Percentiles rank a stretch among this genome's conserved stretches.
Conservation (phyloP, 257 asterid species). For the Lavandula angustifolia region DNA sequence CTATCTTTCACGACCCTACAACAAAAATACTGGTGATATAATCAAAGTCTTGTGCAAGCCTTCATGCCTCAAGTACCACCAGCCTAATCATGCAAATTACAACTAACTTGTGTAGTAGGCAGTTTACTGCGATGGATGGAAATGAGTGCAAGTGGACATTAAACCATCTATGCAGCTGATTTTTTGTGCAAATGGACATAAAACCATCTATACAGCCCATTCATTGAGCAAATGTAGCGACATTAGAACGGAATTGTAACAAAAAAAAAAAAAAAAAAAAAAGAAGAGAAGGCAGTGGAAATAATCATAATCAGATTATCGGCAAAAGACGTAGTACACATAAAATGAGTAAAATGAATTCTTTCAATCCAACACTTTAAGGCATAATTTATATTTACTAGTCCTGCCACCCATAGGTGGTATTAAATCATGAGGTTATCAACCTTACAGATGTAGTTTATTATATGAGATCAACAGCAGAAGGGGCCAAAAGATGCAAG, state of each 20-base stretch:
- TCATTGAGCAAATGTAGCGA: too few species aligned
- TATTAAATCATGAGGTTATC: background rate
- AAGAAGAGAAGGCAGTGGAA: background rate
- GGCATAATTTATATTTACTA: background rate
- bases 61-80: background rate
- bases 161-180: too few species aligned
- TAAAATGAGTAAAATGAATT: conserved; percentile 6
- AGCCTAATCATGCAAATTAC: conserved; percentile 4
- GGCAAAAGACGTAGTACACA: background rate
- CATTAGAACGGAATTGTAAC: background rate
- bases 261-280: too few species aligned
- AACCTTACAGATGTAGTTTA: background rate
- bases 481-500: conserved; percentile 9
- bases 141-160: background rate
- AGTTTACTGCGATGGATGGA: background rate
- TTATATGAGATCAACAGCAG: conserved; percentile 13
- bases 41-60: background rate
- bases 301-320: background rate
- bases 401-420: conserved; percentile 1
- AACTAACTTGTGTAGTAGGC: background rate
- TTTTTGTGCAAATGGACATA: background rate
- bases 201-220: too few species aligned
- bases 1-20: background rate
- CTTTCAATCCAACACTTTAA: background rate
- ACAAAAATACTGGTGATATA: background rate